A percentile compares a stretch with the other conserved stretches of the same genome.
Conservation (phyloP, 208 protist genomes). For the Angomonas ambiguus region DNA sequence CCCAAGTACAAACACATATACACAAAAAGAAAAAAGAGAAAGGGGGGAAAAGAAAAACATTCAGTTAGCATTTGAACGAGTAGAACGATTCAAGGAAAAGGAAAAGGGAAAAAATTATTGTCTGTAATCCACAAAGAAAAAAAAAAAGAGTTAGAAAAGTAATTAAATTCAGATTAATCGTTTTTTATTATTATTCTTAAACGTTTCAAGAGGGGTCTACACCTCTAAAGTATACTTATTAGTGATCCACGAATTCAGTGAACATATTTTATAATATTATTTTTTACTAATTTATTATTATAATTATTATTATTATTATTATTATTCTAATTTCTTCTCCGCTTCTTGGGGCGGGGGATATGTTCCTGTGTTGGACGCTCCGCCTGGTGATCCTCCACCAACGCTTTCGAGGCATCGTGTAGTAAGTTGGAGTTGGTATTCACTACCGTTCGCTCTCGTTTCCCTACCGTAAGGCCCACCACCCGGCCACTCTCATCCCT, state of each 20-base stretch:
- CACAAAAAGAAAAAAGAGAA: slow-evolving; percentile 3
- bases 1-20: no score
- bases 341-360: not conserved
- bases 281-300: no score
- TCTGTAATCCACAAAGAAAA: slow-evolving; percentile 6
- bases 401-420: slow-evolving; percentile 50
- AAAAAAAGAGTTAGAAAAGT: no score
- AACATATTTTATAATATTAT: no score
- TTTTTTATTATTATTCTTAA: no score
- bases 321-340: not conserved
- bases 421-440: slow-evolving; percentile 68
- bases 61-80: not conserved
- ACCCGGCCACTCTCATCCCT: slow-evolving; percentile 67
- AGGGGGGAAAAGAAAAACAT: not conserved
- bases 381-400: slow-evolving; percentile 23
- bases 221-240: no score
- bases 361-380: not conserved
- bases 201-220: not conserved
- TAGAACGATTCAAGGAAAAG: not conserved
- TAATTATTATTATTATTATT: no score
- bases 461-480: slow-evolving; percentile 66
- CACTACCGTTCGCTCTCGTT: slow-evolving; percentile 41
- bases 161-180: no score
- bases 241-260: no score
- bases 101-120: slow-evolving; percentile 1